Percentiles rank a stretch among this genome's conserved stretches.
Conservation (phyloP, 129 eudicot genomes). For the Centella asiatica region DNA sequence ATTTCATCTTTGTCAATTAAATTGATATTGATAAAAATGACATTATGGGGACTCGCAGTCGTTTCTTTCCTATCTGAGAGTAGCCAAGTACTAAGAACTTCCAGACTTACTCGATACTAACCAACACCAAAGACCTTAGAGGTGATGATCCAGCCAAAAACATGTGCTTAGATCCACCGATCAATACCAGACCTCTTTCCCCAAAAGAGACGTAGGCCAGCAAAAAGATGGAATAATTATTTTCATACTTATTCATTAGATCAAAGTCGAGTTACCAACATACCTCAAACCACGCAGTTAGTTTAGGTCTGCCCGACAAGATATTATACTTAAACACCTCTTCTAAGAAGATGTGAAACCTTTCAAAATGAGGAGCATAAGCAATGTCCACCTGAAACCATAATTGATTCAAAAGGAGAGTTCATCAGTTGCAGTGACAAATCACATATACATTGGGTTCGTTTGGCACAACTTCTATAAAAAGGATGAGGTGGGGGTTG, state of each 20-base stretch:
- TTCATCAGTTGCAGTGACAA: not conserved
- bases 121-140: no score
- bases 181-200: not conserved
- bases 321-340: slow-evolving; percentile 56
- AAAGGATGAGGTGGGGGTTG: no score
- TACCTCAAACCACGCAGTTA: slow-evolving; percentile 73
- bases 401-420: not conserved
- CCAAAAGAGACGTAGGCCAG: not conserved
- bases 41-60: not conserved
- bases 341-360: slow-evolving; percentile 44
- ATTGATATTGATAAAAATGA: not conserved
- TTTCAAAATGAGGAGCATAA: slow-evolving; percentile 65
- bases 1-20: no score
- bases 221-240: not conserved
- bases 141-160: no score
- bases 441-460: no score
- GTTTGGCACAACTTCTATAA: no score
- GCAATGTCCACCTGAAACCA: slow-evolving; percentile 65
- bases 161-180: no score
- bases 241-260: not conserved
- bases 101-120: no score
- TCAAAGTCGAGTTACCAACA: not conserved
- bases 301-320: slow-evolving; percentile 69
- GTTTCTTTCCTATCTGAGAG: no score
- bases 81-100: no score